A percentile compares a stretch with the other conserved stretches of the same genome.
Evolutionary conservation across 2,329 filamentous ascomycete genomes (phyloP).

Genomic region (Lasiodiplodia sp.): DNA sequence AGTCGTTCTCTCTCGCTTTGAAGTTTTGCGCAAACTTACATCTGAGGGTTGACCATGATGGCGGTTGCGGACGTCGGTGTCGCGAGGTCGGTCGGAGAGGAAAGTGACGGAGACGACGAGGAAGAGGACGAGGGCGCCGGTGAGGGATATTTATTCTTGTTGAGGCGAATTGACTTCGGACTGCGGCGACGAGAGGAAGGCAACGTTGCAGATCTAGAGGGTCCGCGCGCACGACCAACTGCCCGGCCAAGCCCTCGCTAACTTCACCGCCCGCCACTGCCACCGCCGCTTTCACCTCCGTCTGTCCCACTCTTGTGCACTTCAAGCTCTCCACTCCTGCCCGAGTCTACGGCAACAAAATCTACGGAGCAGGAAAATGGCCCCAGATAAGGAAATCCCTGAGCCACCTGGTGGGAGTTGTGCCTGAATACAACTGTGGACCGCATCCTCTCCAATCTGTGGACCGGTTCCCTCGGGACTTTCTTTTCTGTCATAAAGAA

Average conservation of each 20-base stretch:
- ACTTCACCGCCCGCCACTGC: neutral
- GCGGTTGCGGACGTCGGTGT: conserved; percentile 5
- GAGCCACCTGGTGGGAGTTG: neutral
- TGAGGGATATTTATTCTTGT: conserved; percentile 22
- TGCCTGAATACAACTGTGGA: neutral
- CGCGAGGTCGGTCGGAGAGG: neutral
- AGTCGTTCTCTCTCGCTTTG: conserved; percentile 31
- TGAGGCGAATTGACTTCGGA: conserved; percentile 10
- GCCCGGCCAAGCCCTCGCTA: neutral
- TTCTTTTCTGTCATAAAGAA: neutral
- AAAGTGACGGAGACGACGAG: conserved; percentile 9
- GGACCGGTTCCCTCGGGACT: neutral
- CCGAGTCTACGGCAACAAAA: neutral
- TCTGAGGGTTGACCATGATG: conserved; percentile 35
- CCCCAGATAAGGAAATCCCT: neutral
- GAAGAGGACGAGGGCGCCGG: conserved; percentile 4
- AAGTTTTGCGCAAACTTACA: conserved; percentile 32
- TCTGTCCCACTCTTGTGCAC: neutral
- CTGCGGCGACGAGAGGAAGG: conserved; percentile 18
- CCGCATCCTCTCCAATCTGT: neutral
- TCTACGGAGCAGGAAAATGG: neutral
- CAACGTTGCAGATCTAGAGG: conserved; percentile 27
- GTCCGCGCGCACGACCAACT: neutral
- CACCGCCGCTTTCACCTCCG: neutral
- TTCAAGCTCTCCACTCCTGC: neutral